Evolutionary conservation across 75 land plant species (phyloP), one percentile per base, ranked within the genome.

Genomic region (Sequoiadendron giganteum): DNA sequence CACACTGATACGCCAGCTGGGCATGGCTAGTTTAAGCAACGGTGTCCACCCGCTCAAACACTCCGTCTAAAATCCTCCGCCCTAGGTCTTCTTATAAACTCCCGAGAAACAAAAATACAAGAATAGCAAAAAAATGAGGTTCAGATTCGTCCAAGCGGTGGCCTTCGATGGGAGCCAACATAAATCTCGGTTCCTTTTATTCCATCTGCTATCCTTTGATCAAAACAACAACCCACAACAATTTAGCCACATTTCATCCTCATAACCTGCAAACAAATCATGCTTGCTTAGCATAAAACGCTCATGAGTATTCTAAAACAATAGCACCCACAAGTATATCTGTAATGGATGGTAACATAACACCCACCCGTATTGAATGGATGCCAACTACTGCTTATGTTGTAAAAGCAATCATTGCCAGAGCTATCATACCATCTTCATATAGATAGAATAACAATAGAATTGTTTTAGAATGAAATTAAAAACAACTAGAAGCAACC

Each of bases 1-100:
- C 93, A 93, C 32, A 93, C 90, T 0, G 91, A 90, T 25, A 85
- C 11, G 39, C n/a, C 86, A 85, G 70, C 90, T 93, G 10, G 94
- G 94, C 9, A 93, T 32, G 2, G 93, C 89, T 18, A 93, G 87
- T 2, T 75, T 79, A 1, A 93, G 84, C 52, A 92, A 36, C 15
- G 91, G 89, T 39, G 47, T 34, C 94, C 93, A 93, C 10, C 89
- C 91, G 25, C 84, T 76, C 19, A 93, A 87, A 30, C 80, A 49
- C 49, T 87, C 21, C 43, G 21, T 0, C 48, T 25, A 8, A 42
- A 87, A 36, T 47, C 89, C 89, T 21, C 18, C 56, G 15, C 55
- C 47, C 89, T 86, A 83, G 8, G 89, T 32, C 28, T 52, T 56
- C 32, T 88, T 84, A 86, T 83, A 54, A 7, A 43, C n/a, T 18